Evolutionary conservation across 2,329 filamentous ascomycete genomes (phyloP), one percentile per base, ranked within the genome.

Genomic region (Monilinia fructicola): DNA sequence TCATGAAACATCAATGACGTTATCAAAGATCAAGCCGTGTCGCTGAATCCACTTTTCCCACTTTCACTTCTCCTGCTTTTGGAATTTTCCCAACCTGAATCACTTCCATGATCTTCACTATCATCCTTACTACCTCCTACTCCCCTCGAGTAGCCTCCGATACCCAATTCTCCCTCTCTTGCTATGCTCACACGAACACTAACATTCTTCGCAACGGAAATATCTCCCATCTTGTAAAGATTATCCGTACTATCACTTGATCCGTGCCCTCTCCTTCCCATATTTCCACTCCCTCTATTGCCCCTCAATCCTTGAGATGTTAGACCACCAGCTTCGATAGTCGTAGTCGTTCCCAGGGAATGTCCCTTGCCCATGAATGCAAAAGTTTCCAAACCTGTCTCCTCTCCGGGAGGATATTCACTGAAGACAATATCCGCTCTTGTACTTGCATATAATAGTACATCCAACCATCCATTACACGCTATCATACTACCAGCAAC

Each of bases 401-500:
- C 81, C 14, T 80, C 78, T 0, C 75, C 75, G 0, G 79, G 78
- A 4, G 78, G 76, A 2, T 69, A 69, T 50, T 80, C 78, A 11
- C 81, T 72, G 66, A 85, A 85, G 42, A 86, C 77, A 64, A 86
- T 84, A n/a, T 80, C 78, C 23, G 81, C 79, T 42, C 84, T 78
- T 0, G 83, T 85, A 2, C 79, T 81, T 4, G 82, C 80, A 70
- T 85, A 87, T 4, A 87, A 73, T 0, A 83, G 67, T 10, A 84
- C 83, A 68, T 87, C 84, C 10, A 86, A 77, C 76, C 80, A 83
- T 12, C 84, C 84, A 66, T 85, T 85, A 40, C 79, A 82, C 0
- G 83, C 81, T 42, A 88, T 85, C 76, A 89, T 82, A 1, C 81
- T 80, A 1, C 86, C 87, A 0, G 86, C 84, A 14, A 87, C 80